These are phyloP conservation scores for Cyclotella choctawhatcheeana DNA, from an alignment of 108 stramenopile species.

Conservation along the genomic window DNA sequence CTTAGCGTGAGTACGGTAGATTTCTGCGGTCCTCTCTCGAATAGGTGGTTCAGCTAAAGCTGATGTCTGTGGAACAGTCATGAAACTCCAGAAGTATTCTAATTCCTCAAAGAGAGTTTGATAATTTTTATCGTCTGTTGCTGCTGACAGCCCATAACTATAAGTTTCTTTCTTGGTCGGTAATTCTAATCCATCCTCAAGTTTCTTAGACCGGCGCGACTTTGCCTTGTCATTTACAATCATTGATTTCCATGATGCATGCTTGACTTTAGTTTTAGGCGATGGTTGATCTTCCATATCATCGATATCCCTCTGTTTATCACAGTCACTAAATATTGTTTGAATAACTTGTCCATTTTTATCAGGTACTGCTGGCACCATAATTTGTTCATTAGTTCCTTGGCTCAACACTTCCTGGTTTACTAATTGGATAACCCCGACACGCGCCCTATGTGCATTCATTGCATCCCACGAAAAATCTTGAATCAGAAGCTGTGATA, in stretches of 20 bases:
- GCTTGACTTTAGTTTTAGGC: constrained; percentile 17
- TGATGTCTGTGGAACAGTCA: constrained; percentile 70
- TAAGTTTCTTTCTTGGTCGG: constrained; percentile 37
- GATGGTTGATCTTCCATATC: not conserved
- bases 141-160: constrained; percentile 65
- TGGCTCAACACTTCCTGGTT: too few relatives aligned
- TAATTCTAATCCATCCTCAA: not conserved
- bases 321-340: too few relatives aligned
- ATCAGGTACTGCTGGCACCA: not conserved
- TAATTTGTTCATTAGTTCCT: not conserved
- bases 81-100: constrained; percentile 68
- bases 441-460: constrained; percentile 46
- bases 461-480: constrained; percentile 43
- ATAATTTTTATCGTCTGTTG: constrained; percentile 47
- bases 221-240: constrained; percentile 74
- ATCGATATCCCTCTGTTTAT: not conserved
- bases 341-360: too few relatives aligned
- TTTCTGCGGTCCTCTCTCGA: constrained; percentile 74
- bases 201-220: constrained; percentile 32
- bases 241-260: constrained; percentile 45
- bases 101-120: constrained; percentile 62
- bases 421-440: constrained; percentile 33
- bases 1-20: constrained; percentile 80
- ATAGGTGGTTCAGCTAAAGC: constrained; percentile 68
- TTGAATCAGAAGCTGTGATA: constrained; percentile 33